Conservation (phyloP, 306 rosid species). For the Mucuna pruriens region DNA sequence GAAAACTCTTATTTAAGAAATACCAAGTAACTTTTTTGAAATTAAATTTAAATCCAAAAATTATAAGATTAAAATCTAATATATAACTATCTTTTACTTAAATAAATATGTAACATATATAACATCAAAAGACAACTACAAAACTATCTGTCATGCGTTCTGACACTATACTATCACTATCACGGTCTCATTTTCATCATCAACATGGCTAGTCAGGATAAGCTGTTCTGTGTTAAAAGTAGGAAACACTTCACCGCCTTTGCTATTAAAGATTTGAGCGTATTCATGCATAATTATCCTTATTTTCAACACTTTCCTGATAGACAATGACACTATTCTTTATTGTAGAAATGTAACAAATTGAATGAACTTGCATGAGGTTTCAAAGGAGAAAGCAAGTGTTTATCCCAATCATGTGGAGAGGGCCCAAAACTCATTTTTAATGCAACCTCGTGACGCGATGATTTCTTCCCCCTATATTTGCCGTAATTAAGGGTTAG, state of each 20-base stretch:
- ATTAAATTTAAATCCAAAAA: too few relatives aligned
- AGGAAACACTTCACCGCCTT: not conserved
- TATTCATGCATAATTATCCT: not conserved
- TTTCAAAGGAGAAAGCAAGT: not conserved
- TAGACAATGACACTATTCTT: not conserved
- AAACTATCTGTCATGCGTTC: not conserved
- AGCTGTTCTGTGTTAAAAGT: not conserved
- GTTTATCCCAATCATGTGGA: not conserved
- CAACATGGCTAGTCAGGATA: not conserved
- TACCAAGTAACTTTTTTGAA: too few relatives aligned
- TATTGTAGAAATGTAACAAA: not conserved
- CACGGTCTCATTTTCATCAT: not conserved
- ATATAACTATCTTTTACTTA: too few relatives aligned
- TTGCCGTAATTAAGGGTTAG: not conserved
- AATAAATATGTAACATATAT: too few relatives aligned
- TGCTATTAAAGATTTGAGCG: not conserved
- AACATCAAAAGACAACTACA: not conserved
- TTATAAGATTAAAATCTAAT: too few relatives aligned
- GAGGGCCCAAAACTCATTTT: not conserved
- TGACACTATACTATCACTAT: not conserved
- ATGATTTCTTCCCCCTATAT: not conserved
- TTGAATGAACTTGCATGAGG: not conserved
- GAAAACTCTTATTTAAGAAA: too few relatives aligned
- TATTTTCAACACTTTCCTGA: not conserved
- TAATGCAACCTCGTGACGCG: not conserved